Evolutionary conservation across 2,329 filamentous ascomycete species (phyloP), one percentile per base, ranked within the genome.

Genomic region (Fusarium euwallaceae): DNA sequence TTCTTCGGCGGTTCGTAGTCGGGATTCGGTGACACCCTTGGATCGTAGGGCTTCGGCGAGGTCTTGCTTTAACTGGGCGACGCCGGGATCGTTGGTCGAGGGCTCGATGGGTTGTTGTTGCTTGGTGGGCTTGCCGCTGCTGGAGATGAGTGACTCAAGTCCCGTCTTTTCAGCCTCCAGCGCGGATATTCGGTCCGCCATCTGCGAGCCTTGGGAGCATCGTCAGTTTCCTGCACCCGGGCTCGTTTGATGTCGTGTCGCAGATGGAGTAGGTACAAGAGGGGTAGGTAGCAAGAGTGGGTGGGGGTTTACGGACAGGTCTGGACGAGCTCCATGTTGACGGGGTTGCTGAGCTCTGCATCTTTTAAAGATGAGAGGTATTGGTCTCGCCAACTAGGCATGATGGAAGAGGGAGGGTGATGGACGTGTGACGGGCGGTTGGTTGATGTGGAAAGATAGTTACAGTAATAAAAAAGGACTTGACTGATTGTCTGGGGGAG

Each of bases 341-440:
- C 85, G 6, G 88, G 87, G 75, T 85, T 88, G 68, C 95, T 93
- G 72, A 91, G 88, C 79, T 91, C 88, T 78, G 94, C 94, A 78
- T 93, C 92, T 76, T 91, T 89, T 75, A 98, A 87, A 74, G 93
- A 92, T 71, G 90, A 87, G 72, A 94, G 87, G 82, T 97, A 98
- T 79, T 97, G 93, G 76, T 94, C 91, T 79, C 92, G 90, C 94
- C 95, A 97, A 86, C 89, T 90, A 73, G 90, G 88, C 88, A 89
- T 89, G 68, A 36, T 80, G 76, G 36, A 43, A 48, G 45, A 17
- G 22, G 4, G 48, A 24, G 7, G n/a, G 32, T 36, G 27, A 56
- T 37, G 39, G 36, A n/a, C 11, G 27, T 22, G 34, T 64, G 16
- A 34, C 51, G 48, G 48, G 61, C 29, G n/a, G 41, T 53, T 37